Base-by-base conservation (phyloP, 768 basidiomycete genomes). In the Candolleomyces efflorescens region DNA sequence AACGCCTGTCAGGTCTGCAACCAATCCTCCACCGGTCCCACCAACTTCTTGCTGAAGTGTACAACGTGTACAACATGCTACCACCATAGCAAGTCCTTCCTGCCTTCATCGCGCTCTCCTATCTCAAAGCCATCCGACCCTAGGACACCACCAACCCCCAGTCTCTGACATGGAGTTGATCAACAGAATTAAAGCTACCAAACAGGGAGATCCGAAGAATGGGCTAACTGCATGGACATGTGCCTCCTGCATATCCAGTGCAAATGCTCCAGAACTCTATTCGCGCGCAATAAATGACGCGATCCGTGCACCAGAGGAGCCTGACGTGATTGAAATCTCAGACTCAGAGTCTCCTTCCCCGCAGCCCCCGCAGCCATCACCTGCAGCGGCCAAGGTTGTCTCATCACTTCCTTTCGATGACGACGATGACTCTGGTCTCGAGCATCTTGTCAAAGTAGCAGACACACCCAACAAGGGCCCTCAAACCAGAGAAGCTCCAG, bases 121-220 rank as follows among this genome's bases (percentile, higher is more conserved):
- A 18, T 48, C 54, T 36, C 26, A 56, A 36, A 13, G 9, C 20
- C 24, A 24, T 56, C 11, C 52, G 32, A 5, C 11, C 7, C 32
- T 32, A 75, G 74, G 74, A 39, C 74, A 73, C 58, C 76, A 76
- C 61, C 47, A 53, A 23, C 76, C 76, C 1, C 67, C 67, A 9
- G 64, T 78, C 10, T 15, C 62, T 5, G 73, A 76, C 60, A 22
- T 26, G 0, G 68, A 70, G 39, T 69, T 78, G 39, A 56, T 74
- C 39, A 49, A 59, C 27, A 66, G 70, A 50, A 66, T 75, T 55
- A 68, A 57, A 13, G 68, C 67, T 3, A 32, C 49, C 24, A 66
- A 60, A 17, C 27, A 44, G 15, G 49, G 55, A 5, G 64, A 66
- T 44, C 44, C 38, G 36, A 32, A 60, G 9, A 63, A 64, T 37